Base-by-base conservation (phyloP, 768 basidiomycete species). In the Thelephora ganbajun region DNA sequence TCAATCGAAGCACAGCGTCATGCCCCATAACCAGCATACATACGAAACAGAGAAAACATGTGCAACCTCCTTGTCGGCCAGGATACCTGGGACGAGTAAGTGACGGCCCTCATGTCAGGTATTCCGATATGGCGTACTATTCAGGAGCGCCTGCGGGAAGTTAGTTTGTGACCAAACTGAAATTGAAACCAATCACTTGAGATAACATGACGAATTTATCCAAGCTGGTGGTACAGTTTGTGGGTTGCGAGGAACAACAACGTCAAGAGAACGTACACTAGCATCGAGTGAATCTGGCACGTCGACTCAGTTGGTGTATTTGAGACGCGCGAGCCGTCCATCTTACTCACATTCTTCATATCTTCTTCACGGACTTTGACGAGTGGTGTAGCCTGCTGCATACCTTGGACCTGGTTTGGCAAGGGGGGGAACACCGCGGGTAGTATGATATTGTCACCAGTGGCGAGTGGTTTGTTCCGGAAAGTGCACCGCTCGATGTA, bases 201-300 rank as follows among this genome's bases (percentile, higher is more conserved):
- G 60, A 60, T 35, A 61, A 56, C 3, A 52, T 43, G 5, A 57
- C 54, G 22, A 59, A 60, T 46, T 61, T 60, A 30, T 56, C 59
- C 4, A 60, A 50, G 26, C 60, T 61, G 42, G 22, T 12, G 6
- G 18, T 34, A 22, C 35, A 26, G 12, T n/a, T 3, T 26, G 43
- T 20, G 20, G 12, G 14, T 20, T 33, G 22, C 49, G 23, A 50
- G 39, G 23, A 16, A 33, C 26, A 9, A 12, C 9, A 33, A 12
- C 11, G 16, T n/a, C 11, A 35, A 11, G 9, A 35, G 20, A 11
- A 57, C 75, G 48, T 56, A 80, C 77, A 77, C 69, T n/a, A 80
- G 66, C 20, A 80, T 66, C 1, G 72, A 66, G 53, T 81, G 78
- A 7, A 80, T 63, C 76, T 80, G 42, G 12, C n/a, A n/a, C n/a